Evolutionary conservation across 805 yeast species (phyloP), one percentile per base, ranked within the genome.

Genomic region (Ogataea paraovalis): DNA sequence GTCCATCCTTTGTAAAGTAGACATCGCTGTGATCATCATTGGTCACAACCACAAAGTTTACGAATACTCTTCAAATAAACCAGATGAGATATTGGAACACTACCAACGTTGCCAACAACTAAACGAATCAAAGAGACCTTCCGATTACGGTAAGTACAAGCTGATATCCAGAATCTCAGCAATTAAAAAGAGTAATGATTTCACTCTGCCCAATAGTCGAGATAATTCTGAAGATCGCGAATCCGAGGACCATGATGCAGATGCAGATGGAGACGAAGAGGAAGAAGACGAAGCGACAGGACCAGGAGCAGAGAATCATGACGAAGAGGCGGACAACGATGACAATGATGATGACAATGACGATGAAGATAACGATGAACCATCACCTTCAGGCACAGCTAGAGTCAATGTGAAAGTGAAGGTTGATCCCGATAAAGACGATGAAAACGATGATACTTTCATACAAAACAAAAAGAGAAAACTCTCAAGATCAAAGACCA

Each of bases 1-100:
- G 46, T 82, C 97, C 0, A 92, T 92, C 10, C 74, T 92, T 36
- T 92, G 98, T 67, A 91, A 89, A 53, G 96, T 90, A 5, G 98
- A 92, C 61, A 75, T 94, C 27, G 95, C 98, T 2, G 92, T 92
- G 27, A 82, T 92, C 14, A 89, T 92, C 22, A 73, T 90, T 33
- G 96, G 96, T 18, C 80, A 81, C 58, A 90, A 83, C 65, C 83
- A 88, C 59, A 86, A 85, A 59, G 78, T 90, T 21, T 90, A 87
- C 62, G 96, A 92, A 69, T 92, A 83, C 62, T 78, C 90, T 8
- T 82, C 95, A 3, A 82, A 83, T 16, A 81, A 83, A 22, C 75
- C 89, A 2, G 67, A 72, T 10, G 75, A 75, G 10, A 66, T 85
- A 39, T 55, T 81, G 13, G 61, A 65, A 10, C 62, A 65, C 39